Evolutionary conservation across 305 asterid genomes (phyloP), one percentile per base, ranked within the genome.

Genomic region (Fraxinus ornus): DNA sequence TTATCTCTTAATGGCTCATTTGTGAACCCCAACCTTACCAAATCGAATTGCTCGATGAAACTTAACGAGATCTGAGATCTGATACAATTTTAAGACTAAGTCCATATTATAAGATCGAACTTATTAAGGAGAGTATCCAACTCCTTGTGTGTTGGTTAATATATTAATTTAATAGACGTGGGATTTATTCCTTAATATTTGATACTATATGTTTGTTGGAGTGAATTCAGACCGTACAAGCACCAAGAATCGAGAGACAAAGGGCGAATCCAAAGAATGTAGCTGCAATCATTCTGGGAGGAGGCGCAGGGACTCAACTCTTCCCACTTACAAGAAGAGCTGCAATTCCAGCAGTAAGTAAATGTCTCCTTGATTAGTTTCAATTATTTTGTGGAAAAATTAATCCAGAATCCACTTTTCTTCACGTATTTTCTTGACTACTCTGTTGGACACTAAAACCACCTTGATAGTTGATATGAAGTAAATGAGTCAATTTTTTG

Each of bases 331-430:
- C 99, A 7, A 91, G 91, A 80, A 90, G 93, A 90, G 78, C 97
- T 76, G 98, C 99, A 55, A 94, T 98, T 22, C 99, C 98, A 78
- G 99, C 99, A 83, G 99, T 96, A 90, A 91, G 97, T 79, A 79
- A 79, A 28, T 32, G 49, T 47, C 22, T 17, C 78, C 57, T 75
- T 82, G 82, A 84, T 80, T 75, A 75, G 9, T 60, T 60, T 60
- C 70, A 21, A 19, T 60, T 60, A 60, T 7, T 60, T 19, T 60
- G 71, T 49, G 13, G 13, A 22, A 62, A 62, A 62, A 7, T 5
- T 62, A 22, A 19, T 8, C 33, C 32, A 2, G 32, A 19, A 62
- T 15, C 32, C 32, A 21, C 70, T 60, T 21, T 21, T 21, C 70
- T 60, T 60, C 26, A 60, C 8, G 4, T 60, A 4, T 52, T 52